Conservation (phyloP, 1,139 yeast species). For the Debaryomycetaceae sp. region DNA sequence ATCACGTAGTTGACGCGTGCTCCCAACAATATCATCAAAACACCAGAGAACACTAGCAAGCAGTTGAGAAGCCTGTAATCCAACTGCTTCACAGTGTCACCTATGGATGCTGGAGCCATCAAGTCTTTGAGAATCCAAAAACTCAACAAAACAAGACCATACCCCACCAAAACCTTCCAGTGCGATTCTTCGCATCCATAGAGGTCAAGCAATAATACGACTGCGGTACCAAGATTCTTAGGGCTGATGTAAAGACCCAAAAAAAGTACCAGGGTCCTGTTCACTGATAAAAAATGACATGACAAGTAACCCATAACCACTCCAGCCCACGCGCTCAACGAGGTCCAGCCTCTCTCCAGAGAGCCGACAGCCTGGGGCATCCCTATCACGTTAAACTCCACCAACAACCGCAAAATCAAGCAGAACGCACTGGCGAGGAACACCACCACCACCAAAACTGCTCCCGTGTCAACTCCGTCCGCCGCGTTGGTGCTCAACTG, state of each 20-base stretch:
- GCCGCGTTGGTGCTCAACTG: conserved; percentile 8
- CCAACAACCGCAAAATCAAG: conserved; percentile 10
- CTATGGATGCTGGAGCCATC: not conserved
- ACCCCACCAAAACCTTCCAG: conserved; percentile 14
- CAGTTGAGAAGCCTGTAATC: conserved; percentile 2
- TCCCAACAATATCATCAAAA: conserved; percentile 2
- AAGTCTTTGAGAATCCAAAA: not conserved
- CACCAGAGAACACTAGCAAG: conserved; percentile 2
- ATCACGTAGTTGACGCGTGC: conserved; percentile 9
- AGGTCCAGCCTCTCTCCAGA: conserved; percentile 7
- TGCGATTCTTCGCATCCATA: conserved; percentile 6
- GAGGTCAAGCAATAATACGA: conserved; percentile 20
- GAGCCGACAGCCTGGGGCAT: conserved; percentile 6
- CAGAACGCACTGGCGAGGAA: conserved; percentile 15
- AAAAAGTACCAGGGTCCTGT: conserved; percentile 19
- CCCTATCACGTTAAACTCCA: conserved; percentile 8
- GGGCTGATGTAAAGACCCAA: conserved; percentile 27
- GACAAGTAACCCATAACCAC: conserved; percentile 11
- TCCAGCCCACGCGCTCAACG: conserved; percentile 2
- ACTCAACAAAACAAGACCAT: conserved; percentile 10
- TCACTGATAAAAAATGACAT: conserved; percentile 17
- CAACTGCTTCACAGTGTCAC: not conserved
- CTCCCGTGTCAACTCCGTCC: not conserved
- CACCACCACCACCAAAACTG: conserved; percentile 7
- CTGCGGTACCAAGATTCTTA: conserved; percentile 23